Conservation (phyloP, 2,329 filamentous ascomycete species). For the Exserohilum turcica region DNA sequence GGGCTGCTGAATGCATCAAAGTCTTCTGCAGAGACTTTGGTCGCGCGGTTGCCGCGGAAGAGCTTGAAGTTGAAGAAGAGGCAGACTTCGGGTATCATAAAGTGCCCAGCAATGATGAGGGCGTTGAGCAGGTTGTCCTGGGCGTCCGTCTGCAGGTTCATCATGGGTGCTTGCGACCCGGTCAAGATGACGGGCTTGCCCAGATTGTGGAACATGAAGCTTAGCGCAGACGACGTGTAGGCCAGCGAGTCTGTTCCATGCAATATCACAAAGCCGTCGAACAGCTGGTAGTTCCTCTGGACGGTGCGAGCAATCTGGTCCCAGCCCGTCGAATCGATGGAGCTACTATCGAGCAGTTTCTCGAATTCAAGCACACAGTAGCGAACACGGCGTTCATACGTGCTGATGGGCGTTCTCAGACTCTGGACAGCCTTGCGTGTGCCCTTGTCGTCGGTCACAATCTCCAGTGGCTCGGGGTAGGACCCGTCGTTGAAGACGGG, state of each 20-base stretch:
- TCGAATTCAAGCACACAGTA: slow-evolving; percentile 86
- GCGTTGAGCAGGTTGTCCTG: slow-evolving; percentile 88
- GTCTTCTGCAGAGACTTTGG: slow-evolving; percentile 83
- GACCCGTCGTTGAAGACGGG: slow-evolving; percentile 85
- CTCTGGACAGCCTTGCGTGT: slow-evolving; percentile 64
- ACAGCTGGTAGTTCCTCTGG: slow-evolving; percentile 82
- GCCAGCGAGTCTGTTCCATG: slow-evolving; percentile 88
- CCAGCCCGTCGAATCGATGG: slow-evolving; percentile 86
- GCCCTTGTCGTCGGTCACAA: slow-evolving; percentile 58
- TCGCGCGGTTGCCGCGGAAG: slow-evolving; percentile 85
- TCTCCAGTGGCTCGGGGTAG: slow-evolving; percentile 60
- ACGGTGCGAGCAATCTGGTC: slow-evolving; percentile 81
- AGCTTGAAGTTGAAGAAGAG: slow-evolving; percentile 93
- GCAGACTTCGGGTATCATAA: slow-evolving; percentile 90
- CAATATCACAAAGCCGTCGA: slow-evolving; percentile 88
- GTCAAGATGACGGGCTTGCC: slow-evolving; percentile 92
- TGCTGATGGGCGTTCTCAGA: slow-evolving; percentile 77
- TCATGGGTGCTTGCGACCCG: slow-evolving; percentile 73
- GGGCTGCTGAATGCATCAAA: slow-evolving; percentile 88
- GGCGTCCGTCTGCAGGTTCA: slow-evolving; percentile 87
- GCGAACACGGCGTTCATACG: slow-evolving; percentile 79
- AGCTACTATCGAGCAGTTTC: slow-evolving; percentile 84
- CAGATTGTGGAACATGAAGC: slow-evolving; percentile 90
- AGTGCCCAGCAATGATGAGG: slow-evolving; percentile 87
- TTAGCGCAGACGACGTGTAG: slow-evolving; percentile 87